Evolutionary conservation across 1,284 basidiomycete genomes (phyloP).

Genomic region (Melampsora larici-populina): DNA sequence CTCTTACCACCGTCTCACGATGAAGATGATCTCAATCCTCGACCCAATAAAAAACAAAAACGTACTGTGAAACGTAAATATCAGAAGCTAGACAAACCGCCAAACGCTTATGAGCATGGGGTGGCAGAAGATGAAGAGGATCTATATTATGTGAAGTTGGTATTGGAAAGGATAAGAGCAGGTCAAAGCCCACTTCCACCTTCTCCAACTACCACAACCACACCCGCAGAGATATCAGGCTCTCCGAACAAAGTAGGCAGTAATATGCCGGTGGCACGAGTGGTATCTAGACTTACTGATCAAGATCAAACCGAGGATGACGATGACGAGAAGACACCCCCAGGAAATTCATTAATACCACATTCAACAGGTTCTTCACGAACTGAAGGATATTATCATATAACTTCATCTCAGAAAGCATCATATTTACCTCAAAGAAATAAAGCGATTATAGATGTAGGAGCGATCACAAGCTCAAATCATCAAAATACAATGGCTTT

Average conservation of each 20-base stretch:
- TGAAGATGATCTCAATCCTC: neutral
- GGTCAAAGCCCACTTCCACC: constrained; percentile 49
- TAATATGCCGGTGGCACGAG: constrained; percentile 46
- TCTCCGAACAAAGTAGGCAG: constrained; percentile 41
- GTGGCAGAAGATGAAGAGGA: constrained; percentile 88
- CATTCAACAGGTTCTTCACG: constrained; percentile 78
- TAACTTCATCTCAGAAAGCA: constrained; percentile 85
- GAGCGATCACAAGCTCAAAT: constrained; percentile 59
- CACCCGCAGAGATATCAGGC: neutral
- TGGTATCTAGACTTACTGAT: neutral
- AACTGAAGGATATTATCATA: constrained; percentile 91
- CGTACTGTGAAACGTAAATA: neutral
- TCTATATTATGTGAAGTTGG: constrained; percentile 74
- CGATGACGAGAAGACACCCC: constrained; percentile 43
- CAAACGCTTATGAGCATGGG: constrained; percentile 61
- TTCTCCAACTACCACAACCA: constrained; percentile 37
- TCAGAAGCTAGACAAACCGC: constrained; percentile 56
- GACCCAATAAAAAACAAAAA: constrained; percentile 1
- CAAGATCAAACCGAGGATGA: constrained; percentile 53
- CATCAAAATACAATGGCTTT: constrained; percentile 58
- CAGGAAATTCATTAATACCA: constrained; percentile 52
- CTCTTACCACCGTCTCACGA: neutral
- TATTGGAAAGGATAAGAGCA: constrained; percentile 56
- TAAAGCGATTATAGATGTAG: constrained; percentile 57
- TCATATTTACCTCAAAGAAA: constrained; percentile 69